A percentile compares a stretch with the other conserved stretches of the same genome.
Evolutionary conservation across 495 filamentous ascomycete genomes (phyloP).

Genomic region (Annulohypoxylon nitens): DNA sequence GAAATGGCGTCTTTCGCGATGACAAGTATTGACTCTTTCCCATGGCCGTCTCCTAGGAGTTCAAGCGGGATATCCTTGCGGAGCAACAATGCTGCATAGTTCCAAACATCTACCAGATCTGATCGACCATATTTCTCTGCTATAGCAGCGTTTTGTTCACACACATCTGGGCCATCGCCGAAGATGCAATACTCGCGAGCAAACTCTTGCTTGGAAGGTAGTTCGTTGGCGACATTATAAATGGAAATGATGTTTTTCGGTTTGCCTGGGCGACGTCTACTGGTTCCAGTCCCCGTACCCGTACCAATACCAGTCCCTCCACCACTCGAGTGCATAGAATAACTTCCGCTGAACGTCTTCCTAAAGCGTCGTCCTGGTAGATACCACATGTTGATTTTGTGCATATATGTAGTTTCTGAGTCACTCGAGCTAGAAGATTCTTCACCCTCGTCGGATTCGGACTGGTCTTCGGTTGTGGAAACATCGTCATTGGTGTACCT

Average conservation of each 20-base stretch:
- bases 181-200: constrained; percentile 87
- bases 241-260: constrained; percentile 75
- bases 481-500: constrained; percentile 64
- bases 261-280: constrained; percentile 57
- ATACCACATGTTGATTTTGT: constrained; percentile 62
- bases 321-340: constrained; percentile 63
- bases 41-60: constrained; percentile 62
- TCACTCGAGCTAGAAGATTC: constrained; percentile 75
- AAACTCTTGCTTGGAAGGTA: constrained; percentile 82
- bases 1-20: constrained; percentile 69
- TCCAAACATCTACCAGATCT: constrained; percentile 88
- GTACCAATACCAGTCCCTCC: constrained; percentile 67
- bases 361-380: constrained; percentile 59
- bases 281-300: constrained; percentile 63
- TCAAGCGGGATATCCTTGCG: constrained; percentile 79
- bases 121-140: constrained; percentile 78
- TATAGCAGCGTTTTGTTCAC: constrained; percentile 82
- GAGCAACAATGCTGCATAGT: constrained; percentile 80
- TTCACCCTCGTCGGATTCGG: constrained; percentile 73
- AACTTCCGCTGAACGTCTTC: constrained; percentile 61
- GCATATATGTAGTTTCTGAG: constrained; percentile 75
- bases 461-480: constrained; percentile 63
- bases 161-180: constrained; percentile 81
- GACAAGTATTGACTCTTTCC: constrained; percentile 70
- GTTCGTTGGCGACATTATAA: constrained; percentile 71